phyloP scores from a whole-genome alignment of 1,284 basidiomycete genomes.

The Apiotrichum porosum region DNA sequence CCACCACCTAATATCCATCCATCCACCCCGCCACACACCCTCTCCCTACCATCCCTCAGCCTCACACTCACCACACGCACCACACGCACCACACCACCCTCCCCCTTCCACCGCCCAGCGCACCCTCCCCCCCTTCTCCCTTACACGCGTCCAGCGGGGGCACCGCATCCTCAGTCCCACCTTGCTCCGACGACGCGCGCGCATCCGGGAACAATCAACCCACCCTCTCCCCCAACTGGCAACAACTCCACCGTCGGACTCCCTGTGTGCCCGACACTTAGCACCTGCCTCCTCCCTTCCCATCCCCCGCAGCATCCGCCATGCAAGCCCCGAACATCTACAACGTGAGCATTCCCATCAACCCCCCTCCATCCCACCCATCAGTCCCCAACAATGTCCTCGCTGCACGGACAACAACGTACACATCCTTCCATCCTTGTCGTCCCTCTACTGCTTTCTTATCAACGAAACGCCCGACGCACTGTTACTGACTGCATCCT shows the following conservation, averaged over 20 bases:
- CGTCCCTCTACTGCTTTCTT: not conserved
- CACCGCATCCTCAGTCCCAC: not conserved
- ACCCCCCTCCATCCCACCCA: not conserved
- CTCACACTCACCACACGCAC: not conserved
- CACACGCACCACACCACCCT: not conserved
- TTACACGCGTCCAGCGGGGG: too few species aligned
- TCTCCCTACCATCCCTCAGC: not conserved
- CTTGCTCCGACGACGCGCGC: not conserved
- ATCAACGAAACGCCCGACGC: too few species aligned
- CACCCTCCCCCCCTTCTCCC: too few species aligned
- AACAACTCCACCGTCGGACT: too few species aligned
- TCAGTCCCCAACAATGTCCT: not conserved
- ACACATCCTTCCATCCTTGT: not conserved
- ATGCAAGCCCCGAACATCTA: slow-evolving; percentile 44
- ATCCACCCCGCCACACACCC: slow-evolving; percentile 3
- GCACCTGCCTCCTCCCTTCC: not conserved
- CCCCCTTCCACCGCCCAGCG: not conserved
- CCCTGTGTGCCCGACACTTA: not conserved
- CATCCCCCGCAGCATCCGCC: slow-evolving; percentile 7
- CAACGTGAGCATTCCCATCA: slow-evolving; percentile 26
- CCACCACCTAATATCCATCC: slow-evolving; percentile 6
- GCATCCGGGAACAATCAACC: not conserved
- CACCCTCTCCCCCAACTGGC: too few species aligned
- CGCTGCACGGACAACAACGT: not conserved
- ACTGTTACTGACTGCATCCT: too few species aligned